Percentiles rank a stretch among this genome's conserved stretches.
Evolutionary conservation across 371 early-diverging fungal genomes (phyloP).

Genomic region (Mortierella sp.): DNA sequence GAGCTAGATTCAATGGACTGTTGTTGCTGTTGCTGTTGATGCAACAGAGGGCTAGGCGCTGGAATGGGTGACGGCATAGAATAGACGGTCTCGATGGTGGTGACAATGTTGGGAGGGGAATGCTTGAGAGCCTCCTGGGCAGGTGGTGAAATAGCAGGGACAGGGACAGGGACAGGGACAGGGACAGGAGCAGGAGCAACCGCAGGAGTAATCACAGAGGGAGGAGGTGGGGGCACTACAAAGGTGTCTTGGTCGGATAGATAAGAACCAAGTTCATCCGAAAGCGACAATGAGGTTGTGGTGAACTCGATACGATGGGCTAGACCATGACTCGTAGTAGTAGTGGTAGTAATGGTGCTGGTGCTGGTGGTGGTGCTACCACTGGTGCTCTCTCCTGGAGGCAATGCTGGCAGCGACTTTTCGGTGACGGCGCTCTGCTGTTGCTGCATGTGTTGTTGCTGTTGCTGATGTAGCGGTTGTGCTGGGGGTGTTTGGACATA

Average conservation of each 20-base stretch:
- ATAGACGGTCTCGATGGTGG: background rate
- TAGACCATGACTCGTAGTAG: background rate
- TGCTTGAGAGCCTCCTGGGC: background rate
- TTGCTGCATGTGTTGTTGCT: background rate
- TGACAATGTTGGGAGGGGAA: background rate
- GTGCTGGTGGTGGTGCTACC: background rate
- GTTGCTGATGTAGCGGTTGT: constrained; percentile 4
- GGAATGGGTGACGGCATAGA: constrained; percentile 3
- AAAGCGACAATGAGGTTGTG: constrained; percentile 17
- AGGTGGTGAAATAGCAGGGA: background rate
- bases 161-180: background rate
- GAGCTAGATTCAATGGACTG: background rate
- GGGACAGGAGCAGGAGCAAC: background rate
- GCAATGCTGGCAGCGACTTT: constrained; percentile 27
- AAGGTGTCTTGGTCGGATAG: constrained; percentile 21
- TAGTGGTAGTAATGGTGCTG: background rate
- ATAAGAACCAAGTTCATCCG: constrained; percentile 40
- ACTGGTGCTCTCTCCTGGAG: background rate
- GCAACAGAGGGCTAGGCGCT: background rate
- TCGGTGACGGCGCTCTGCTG: constrained; percentile 6
- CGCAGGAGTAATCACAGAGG: background rate
- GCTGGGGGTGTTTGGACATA: background rate
- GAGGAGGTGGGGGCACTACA: constrained; percentile 9
- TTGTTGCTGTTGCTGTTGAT: background rate
- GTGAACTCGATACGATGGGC: background rate